A percentile compares a stretch with the other conserved stretches of the same genome.
Conservation (phyloP, 139 green algal species). For the Tetradesmus obliquus region DNA sequence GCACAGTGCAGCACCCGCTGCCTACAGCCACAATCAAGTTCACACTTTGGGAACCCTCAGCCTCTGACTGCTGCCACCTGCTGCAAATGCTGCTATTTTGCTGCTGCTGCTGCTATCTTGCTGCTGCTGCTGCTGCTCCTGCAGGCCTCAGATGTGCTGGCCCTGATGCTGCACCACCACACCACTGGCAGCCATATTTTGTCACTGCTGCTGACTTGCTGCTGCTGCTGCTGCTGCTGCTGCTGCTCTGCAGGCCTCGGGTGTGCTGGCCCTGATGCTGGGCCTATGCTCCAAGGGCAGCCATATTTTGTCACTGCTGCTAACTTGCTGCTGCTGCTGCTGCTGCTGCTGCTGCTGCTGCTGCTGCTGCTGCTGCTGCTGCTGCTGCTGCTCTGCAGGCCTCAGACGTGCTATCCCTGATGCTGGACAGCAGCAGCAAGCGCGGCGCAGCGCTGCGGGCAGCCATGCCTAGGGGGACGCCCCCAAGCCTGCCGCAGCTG, state of each 20-base stretch:
- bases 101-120: background rate
- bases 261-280: no score
- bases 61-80: background rate
- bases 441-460: slow-evolving; percentile 41
- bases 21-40: background rate
- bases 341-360: no score
- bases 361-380: no score
- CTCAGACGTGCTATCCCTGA: slow-evolving; percentile 71
- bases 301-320: no score
- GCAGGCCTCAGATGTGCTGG: background rate
- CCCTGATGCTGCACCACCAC: background rate
- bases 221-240: no score
- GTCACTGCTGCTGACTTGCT: no score
- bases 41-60: no score
- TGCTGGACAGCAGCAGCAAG: slow-evolving; percentile 36
- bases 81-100: background rate
- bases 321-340: no score
- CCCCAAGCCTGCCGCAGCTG: slow-evolving; percentile 49
- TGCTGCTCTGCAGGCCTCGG: no score
- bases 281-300: no score
- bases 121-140: background rate
- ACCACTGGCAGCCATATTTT: no score
- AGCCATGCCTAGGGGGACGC: background rate
- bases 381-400: slow-evolving; percentile 58
- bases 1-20: background rate